Evolutionary conservation across 768 basidiomycete species (phyloP), one percentile per base, ranked within the genome.

Genomic region (Ephemerocybe angulata): DNA sequence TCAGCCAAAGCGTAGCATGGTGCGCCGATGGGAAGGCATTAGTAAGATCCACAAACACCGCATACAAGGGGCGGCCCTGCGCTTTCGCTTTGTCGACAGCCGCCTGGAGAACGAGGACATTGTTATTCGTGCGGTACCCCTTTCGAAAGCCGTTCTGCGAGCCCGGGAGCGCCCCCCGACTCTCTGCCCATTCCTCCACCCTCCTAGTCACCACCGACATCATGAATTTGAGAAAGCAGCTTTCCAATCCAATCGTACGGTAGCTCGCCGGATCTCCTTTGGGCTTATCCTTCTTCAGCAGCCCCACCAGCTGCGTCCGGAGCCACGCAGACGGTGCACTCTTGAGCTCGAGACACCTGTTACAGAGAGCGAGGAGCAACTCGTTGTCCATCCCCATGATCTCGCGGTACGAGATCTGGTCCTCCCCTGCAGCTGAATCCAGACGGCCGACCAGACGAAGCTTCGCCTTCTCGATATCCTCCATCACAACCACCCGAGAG

Each of bases 11-110:
- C 0, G 68, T 65, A 4, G 67, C 52, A 19, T 64, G 61, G 38
- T 74, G 63, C 2, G 65, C 64, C 0, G 66, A 72, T 0, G 72
- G 72, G 54, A 72, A 74, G 8, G 71, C 70, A 62, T 74, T 72
- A 11, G 55, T 67, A 1, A 68, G 29, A 53, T 70, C 67, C 25
- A 57, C 57, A 37, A 62, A 59, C 8, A 47, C 57, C 4, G 63
- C 58, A 56, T 60, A 67, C 0, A 69, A 58, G 15, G 65, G 22
- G 29, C 57, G 60, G 1, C 52, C 53, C 19, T 54, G 38, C 3
- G 55, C 58, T 25, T 52, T 40, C n/a, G 65, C 65, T 19, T 49
- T 49, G 4, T 67, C 67, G 13, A 63, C 58, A 15, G 63, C 61
- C 24, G 57, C 57, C 1, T 63, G 54, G 1, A 68, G 61, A n/a